These are phyloP conservation scores for Eimeria acervulina DNA, from an alignment of 169 alveolate genomes.

Conservation along the genomic window DNA sequence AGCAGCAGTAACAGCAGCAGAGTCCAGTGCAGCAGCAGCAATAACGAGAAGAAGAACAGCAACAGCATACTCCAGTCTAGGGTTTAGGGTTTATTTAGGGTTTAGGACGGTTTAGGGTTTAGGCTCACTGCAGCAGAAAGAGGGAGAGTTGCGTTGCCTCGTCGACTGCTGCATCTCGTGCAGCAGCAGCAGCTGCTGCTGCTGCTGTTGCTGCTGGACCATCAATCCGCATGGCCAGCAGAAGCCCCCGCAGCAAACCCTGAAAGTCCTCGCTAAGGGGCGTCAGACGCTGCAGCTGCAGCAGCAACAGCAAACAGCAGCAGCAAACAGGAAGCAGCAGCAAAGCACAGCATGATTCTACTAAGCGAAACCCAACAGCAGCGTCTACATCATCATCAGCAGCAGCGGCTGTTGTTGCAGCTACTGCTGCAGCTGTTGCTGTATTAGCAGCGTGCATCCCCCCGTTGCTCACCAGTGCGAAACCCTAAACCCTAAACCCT, in stretches of 20 bases:
- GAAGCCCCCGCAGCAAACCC: conserved; percentile 40
- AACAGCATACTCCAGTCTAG: not conserved
- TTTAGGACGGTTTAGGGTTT: not conserved
- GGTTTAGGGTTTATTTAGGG: not conserved
- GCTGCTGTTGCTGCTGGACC: conserved; percentile 4
- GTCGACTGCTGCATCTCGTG: not conserved
- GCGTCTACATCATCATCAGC: too few relatives aligned
- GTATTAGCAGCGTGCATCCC: not conserved
- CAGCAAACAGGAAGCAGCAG: not conserved
- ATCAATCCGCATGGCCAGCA: conserved; percentile 17
- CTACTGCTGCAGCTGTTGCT: not conserved
- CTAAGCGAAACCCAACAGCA: too few relatives aligned
- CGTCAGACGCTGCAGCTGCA: conserved; percentile 34
- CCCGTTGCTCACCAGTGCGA: not conserved
- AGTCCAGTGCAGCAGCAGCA: not conserved
- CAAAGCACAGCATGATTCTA: not conserved
- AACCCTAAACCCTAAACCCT: conserved; percentile 13
- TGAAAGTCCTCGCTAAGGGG: conserved; percentile 19
- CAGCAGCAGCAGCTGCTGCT: conserved; percentile 1
- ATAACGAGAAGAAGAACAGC: not conserved
- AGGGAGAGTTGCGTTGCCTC: conserved; percentile 55
- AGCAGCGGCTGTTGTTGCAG: not conserved
- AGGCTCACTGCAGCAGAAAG: conserved; percentile 23
- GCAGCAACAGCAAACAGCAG: not conserved
- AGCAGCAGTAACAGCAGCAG: too few relatives aligned